Evolutionary conservation across 352 stramenopile species (phyloP).

Genomic region (Phytophthora litchii): DNA sequence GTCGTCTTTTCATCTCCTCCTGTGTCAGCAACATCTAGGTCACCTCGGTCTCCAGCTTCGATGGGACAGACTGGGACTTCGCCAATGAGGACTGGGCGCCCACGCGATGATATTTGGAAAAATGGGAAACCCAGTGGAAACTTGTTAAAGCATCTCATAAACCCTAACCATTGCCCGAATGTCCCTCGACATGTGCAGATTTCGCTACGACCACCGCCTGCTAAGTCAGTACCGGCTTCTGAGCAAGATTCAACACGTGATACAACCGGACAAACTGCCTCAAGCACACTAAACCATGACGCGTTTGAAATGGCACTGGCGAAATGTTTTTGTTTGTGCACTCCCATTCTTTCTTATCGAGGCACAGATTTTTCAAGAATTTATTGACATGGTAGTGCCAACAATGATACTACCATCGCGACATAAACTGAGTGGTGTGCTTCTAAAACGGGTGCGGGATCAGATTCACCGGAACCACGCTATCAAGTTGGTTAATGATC

Average conservation of each 20-base stretch:
- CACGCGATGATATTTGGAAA: conserved; percentile 1
- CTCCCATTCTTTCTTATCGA: conserved; percentile 10
- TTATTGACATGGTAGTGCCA: conserved; percentile 7
- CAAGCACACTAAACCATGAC: not conserved
- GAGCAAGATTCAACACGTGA: too few species aligned
- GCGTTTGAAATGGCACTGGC: conserved; percentile 10
- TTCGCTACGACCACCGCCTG: conserved; percentile 1
- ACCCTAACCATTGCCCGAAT: conserved; percentile 3
- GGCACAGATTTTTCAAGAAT: conserved; percentile 5
- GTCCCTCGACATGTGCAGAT: conserved; percentile 8
- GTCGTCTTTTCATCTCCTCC: conserved; percentile 1
- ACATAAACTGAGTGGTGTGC: conserved; percentile 1
- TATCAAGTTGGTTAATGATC: too few species aligned
- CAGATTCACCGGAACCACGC: too few species aligned
- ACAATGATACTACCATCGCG: not conserved
- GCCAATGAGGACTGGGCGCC: not conserved
- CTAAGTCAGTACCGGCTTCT: not conserved
- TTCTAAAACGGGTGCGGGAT: too few species aligned
- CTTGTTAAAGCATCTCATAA: conserved; percentile 6
- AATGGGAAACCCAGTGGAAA: conserved; percentile 15
- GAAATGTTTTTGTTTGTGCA: conserved; percentile 7
- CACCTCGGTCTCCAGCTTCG: not conserved
- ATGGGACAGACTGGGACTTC: not conserved
- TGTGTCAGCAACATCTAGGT: not conserved
- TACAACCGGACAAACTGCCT: not conserved